phyloP scores from a whole-genome alignment of 192 early-diverging fungal species.

The Funneliformis geosporum region DNA sequence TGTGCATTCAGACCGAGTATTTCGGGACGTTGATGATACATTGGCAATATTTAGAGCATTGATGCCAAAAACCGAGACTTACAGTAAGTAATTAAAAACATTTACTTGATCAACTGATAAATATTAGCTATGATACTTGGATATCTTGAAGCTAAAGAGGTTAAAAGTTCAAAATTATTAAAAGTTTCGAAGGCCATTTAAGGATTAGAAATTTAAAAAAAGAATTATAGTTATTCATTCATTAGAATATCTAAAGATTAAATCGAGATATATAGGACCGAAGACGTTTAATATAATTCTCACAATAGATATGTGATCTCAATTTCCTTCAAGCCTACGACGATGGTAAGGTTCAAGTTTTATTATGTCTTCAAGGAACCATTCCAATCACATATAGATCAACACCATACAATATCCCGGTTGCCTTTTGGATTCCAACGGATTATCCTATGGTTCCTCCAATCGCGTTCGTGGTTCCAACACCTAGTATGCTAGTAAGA shows the following conservation, averaged over 20 bases:
- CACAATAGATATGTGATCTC: conserved; percentile 23
- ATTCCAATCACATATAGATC: conserved; percentile 83
- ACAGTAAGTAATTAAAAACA: conserved; percentile 50
- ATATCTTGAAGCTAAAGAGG: not conserved
- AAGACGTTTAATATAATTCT: conserved; percentile 12
- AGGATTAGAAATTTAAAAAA: not conserved
- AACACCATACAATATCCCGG: conserved; percentile 87
- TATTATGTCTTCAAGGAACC: conserved; percentile 86
- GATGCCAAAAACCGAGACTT: conserved; percentile 64
- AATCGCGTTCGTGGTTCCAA: conserved; percentile 85
- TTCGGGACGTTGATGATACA: conserved; percentile 66
- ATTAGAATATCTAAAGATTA: conserved; percentile 13
- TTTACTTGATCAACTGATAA: not conserved
- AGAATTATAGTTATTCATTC: not conserved
- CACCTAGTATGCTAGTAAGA: conserved; percentile 82
- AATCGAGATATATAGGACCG: not conserved
- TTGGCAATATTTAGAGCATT: conserved; percentile 58
- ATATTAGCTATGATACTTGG: not conserved
- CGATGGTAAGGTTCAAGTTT: conserved; percentile 58
- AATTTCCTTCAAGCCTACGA: conserved; percentile 49
- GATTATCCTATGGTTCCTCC: conserved; percentile 81
- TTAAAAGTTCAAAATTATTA: not conserved
- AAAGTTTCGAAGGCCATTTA: not conserved
- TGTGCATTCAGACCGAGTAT: conserved; percentile 58
- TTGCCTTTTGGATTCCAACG: conserved; percentile 85